Base-by-base conservation (phyloP, 768 basidiomycete genomes). In the Coprinopsis sp. region DNA sequence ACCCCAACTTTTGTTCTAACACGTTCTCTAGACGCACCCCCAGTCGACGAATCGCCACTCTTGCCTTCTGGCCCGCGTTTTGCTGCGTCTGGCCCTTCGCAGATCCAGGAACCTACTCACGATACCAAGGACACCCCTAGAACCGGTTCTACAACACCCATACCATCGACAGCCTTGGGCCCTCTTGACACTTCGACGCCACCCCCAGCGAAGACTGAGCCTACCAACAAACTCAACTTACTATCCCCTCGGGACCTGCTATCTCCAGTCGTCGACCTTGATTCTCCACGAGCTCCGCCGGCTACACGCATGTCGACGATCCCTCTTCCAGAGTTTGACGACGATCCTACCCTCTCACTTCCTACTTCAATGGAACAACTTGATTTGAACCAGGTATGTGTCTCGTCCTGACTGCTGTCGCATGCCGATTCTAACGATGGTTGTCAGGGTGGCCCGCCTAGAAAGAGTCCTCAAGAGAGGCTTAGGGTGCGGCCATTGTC, bases 221-320 rank as follows among this genome's bases (percentile, higher is more conserved):
- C 8, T 22, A 27, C 16, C 23, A 41, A 10, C 25, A 28, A 29
- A 14, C 31, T 27, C 33, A 28, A 28, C 23, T 27, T 28, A 43
- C 12, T 42, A 25, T 44, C 33, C 27, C 48, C 33, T 28, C 36
- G 29, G 47, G 25, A 37, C 34, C 30, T 42, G 25, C 33, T 44
- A 23, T 51, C 43, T 44, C 50, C 37, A 27, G 49, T 48, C 18
- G 36, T 23, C 50, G 37, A 42, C 33, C 33, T 38, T 37, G 43
- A 44, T 28, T 51, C 59, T 3, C 54, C 58, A 6, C 38, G 49
- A 12, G 52, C 56, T 1, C 66, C 68, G 1, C 53, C 59, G 19
- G 63, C 63, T 24, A 65, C 66, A n/a, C 44, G 59, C 0, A 60
- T 62, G 28, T 57, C 57, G 40, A 64, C 66, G 2, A 62, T 69